Evolutionary conservation across 495 filamentous ascomycete species (phyloP).

Genomic region (Tuber umbilicatum): DNA sequence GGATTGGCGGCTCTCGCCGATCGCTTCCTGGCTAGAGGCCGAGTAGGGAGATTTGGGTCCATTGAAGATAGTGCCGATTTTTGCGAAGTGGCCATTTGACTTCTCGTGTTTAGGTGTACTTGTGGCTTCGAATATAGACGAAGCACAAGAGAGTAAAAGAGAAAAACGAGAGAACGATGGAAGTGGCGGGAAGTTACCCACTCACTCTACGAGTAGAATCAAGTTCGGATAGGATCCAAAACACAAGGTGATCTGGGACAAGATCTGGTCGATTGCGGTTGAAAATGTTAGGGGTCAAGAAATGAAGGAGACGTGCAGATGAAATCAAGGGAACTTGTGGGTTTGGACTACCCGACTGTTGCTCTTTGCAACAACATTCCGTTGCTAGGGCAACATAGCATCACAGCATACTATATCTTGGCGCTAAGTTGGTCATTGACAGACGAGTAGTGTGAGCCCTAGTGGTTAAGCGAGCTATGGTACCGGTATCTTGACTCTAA

Average conservation of each 20-base stretch:
- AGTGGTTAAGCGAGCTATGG: not conserved
- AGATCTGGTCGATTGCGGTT: not conserved
- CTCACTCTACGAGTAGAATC: not conserved
- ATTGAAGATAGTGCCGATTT: conserved; percentile 23
- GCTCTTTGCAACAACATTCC: not conserved
- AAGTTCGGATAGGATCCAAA: not conserved
- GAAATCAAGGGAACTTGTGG: not conserved
- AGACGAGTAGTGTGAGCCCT: fast-evolving
- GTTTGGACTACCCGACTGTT: not conserved
- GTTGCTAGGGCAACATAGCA: not conserved
- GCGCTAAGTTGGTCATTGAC: not conserved
- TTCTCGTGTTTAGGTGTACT: not conserved
- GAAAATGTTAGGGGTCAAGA: not conserved
- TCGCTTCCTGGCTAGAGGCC: conserved; percentile 26
- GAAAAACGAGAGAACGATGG: not conserved
- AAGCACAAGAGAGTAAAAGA: not conserved
- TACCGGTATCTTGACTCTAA: not conserved
- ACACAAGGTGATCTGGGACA: not conserved
- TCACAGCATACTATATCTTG: not conserved
- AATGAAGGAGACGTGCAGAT: not conserved
- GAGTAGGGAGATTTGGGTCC: conserved; percentile 33
- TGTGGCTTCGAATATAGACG: not conserved
- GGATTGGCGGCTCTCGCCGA: conserved; percentile 20
- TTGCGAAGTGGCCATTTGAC: not conserved
- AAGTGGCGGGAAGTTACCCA: not conserved